phyloP scores from a whole-genome alignment of 2,329 filamentous ascomycete species.

The Pestalotiopsis fici region DNA sequence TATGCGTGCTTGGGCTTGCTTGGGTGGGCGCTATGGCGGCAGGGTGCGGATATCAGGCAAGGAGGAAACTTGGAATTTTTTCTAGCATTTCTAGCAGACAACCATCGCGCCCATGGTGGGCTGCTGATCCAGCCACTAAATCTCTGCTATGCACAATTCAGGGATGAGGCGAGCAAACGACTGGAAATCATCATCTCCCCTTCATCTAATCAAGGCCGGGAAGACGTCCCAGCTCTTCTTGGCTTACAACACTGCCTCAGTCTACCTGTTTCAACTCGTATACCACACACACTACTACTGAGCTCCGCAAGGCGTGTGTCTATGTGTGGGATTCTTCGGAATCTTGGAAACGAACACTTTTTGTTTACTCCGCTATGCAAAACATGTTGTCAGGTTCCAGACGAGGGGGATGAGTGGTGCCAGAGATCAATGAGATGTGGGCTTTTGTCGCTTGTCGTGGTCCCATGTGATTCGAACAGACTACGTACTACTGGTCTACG shows the following conservation, averaged over 20 bases:
- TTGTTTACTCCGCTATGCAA: no score
- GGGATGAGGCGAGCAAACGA: not conserved
- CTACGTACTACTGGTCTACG: no score
- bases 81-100: not conserved
- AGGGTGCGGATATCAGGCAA: not conserved
- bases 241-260: not conserved
- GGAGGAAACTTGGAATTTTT: not conserved
- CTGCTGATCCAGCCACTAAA: not conserved
- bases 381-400: not conserved
- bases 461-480: not conserved
- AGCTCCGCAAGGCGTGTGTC: not conserved
- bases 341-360: not conserved
- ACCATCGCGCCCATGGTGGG: not conserved
- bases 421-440: not conserved
- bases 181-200: constrained; percentile 4
- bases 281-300: not conserved
- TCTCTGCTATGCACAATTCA: not conserved
- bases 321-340: not conserved
- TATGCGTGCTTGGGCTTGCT: not conserved
- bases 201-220: constrained; percentile 1
- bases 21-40: not conserved
- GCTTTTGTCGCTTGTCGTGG: not conserved
- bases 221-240: not conserved
- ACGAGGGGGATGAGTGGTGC: not conserved
- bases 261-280: not conserved